These are phyloP conservation scores for Hemerocallis citrina DNA, from an alignment of 106 monocot species.

Conservation along the genomic window DNA sequence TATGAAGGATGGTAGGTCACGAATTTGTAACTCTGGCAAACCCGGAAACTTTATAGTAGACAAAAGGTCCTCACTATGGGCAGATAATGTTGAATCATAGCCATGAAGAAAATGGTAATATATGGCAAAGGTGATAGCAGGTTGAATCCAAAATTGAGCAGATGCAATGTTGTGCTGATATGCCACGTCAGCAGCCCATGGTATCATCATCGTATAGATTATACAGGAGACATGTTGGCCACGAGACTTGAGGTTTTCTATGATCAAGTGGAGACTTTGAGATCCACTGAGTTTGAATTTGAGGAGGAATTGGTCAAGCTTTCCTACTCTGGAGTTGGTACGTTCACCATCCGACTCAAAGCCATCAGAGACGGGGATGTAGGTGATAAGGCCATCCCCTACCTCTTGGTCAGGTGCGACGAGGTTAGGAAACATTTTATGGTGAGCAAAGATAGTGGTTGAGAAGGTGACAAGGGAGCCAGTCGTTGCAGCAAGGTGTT, in stretches of 20 bases:
- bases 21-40: slow-evolving; percentile 12
- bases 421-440: neutral
- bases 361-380: neutral
- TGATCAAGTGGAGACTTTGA: slow-evolving; percentile 4
- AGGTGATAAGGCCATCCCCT: neutral
- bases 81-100: slow-evolving; percentile 7
- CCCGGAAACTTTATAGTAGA: slow-evolving; percentile 15
- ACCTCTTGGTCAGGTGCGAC: neutral
- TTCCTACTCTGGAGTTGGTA: neutral
- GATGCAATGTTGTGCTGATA: slow-evolving; percentile 19
- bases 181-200: slow-evolving; percentile 43
- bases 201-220: slow-evolving; percentile 31
- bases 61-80: neutral
- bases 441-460: neutral
- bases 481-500: neutral
- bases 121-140: slow-evolving; percentile 46
- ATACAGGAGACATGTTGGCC: slow-evolving; percentile 33
- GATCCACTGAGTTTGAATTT: neutral
- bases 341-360: neutral
- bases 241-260: slow-evolving; percentile 9
- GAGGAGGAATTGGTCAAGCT: neutral
- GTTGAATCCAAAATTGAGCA: slow-evolving; percentile 54
- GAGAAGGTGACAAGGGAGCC: neutral
- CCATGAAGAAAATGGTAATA: slow-evolving; percentile 58
- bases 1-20: slow-evolving; percentile 35